phyloP scores from a whole-genome alignment of 805 yeast species.

The Priceomyces melissophilus region DNA sequence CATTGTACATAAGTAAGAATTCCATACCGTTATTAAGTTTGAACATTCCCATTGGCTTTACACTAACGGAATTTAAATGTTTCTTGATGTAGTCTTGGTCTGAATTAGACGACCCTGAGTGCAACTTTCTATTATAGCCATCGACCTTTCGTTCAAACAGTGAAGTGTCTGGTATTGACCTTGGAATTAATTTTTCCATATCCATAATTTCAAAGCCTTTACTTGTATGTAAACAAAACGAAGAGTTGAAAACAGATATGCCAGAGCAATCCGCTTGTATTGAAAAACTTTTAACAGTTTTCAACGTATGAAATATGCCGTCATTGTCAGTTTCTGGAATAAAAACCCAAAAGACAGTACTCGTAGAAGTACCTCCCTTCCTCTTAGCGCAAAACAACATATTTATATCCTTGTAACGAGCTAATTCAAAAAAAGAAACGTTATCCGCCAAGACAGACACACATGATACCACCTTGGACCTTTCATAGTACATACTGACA shows the following conservation, averaged over 20 bases:
- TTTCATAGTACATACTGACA: slow-evolving; percentile 52
- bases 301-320: slow-evolving; percentile 38
- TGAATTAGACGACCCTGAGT: slow-evolving; percentile 3
- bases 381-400: slow-evolving; percentile 56
- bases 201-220: slow-evolving; percentile 67
- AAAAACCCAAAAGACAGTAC: slow-evolving; percentile 54
- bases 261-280: slow-evolving; percentile 57
- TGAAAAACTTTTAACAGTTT: slow-evolving; percentile 42
- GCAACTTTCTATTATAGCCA: slow-evolving; percentile 23
- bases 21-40: slow-evolving; percentile 52
- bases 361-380: slow-evolving; percentile 42
- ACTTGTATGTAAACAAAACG: slow-evolving; percentile 63
- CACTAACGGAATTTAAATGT: slow-evolving; percentile 33
- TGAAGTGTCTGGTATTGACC: slow-evolving; percentile 56
- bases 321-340: slow-evolving; percentile 56
- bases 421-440: slow-evolving; percentile 60
- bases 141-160: slow-evolving; percentile 23
- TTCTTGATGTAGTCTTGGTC: slow-evolving; percentile 39
- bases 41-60: slow-evolving; percentile 61
- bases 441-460: slow-evolving; percentile 47
- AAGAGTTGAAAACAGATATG: slow-evolving; percentile 59
- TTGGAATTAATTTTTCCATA: slow-evolving; percentile 53
- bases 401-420: slow-evolving; percentile 60
- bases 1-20: slow-evolving; percentile 64
- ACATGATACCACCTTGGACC: slow-evolving; percentile 39